Evolutionary conservation across 805 yeast genomes (phyloP).

Genomic region (Candida arabinofermentans): DNA sequence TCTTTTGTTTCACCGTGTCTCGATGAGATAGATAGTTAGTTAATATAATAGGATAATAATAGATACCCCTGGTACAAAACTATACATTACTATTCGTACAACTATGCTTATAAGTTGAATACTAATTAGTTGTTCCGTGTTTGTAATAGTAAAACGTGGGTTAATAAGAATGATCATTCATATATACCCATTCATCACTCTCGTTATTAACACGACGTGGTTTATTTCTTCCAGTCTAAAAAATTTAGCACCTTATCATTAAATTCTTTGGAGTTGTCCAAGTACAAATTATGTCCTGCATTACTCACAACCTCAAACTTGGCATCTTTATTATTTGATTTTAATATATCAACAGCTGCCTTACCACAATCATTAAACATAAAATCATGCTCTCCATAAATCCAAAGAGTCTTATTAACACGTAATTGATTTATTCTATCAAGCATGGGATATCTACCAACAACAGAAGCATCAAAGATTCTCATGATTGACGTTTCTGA

Average conservation of each 20-base stretch:
- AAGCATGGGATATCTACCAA: conserved; percentile 61
- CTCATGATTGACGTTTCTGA: conserved; percentile 40
- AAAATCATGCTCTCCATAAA: conserved; percentile 73
- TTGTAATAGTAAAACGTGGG: too few species aligned
- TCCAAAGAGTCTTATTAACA: conserved; percentile 35
- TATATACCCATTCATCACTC: background rate
- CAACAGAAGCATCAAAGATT: conserved; percentile 51
- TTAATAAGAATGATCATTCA: too few species aligned
- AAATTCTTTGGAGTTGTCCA: conserved; percentile 59
- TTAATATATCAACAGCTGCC: conserved; percentile 32
- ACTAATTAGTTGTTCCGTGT: too few species aligned
- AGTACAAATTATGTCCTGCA: conserved; percentile 73
- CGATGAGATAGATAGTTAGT: too few species aligned
- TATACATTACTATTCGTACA: too few species aligned
- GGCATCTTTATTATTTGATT: conserved; percentile 20
- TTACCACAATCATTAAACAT: conserved; percentile 65
- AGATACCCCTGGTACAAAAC: too few species aligned
- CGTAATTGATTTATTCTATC: conserved; percentile 46
- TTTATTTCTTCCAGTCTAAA: conserved; percentile 16
- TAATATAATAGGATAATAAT: too few species aligned
- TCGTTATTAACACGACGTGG: background rate
- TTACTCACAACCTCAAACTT: conserved; percentile 40
- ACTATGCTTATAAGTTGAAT: too few species aligned
- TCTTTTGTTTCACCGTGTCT: too few species aligned
- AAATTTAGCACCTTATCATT: conserved; percentile 41